These are phyloP conservation scores for Alternaria incomplexa DNA, from an alignment of 2,329 filamentous ascomycete species.

Conservation along the genomic window DNA sequence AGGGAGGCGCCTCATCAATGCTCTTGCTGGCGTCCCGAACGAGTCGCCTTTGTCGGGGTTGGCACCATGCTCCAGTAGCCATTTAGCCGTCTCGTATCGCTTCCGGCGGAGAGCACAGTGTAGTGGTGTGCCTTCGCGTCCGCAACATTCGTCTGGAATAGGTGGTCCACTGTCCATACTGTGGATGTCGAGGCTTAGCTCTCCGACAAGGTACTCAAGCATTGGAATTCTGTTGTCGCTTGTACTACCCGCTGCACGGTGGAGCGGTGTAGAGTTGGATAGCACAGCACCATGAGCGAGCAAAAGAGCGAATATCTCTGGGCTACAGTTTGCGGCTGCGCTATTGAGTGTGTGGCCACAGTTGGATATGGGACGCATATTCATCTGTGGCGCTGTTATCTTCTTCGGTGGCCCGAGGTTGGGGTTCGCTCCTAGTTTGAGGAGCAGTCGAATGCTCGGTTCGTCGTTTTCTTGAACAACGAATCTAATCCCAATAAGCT, in stretches of 20 bases:
- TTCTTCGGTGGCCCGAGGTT: not conserved
- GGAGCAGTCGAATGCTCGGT: not conserved
- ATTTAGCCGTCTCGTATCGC: conserved; percentile 11
- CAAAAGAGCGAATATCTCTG: not conserved
- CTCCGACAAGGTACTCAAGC: conserved; percentile 11
- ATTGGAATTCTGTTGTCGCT: conserved; percentile 5
- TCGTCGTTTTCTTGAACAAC: not conserved
- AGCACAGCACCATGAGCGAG: not conserved
- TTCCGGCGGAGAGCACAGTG: conserved; percentile 8
- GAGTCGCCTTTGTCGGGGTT: conserved; percentile 8
- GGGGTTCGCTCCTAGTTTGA: not conserved
- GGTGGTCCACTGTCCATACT: not conserved
- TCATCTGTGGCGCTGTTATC: not conserved
- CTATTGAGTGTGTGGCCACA: not conserved
- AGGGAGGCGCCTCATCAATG: not conserved
- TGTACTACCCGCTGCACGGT: not conserved
- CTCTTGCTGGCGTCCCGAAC: not conserved
- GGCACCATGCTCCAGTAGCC: conserved; percentile 16
- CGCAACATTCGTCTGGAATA: not conserved
- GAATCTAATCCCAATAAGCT: not conserved
- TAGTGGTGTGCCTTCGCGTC: not conserved
- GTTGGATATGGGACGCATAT: not conserved
- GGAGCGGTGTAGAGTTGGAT: not conserved
- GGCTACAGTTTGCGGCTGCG: not conserved
- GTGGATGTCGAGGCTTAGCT: conserved; percentile 8